Base-by-base conservation (phyloP, 2,329 filamentous ascomycete species). In the Aquanectria penicillioides region DNA sequence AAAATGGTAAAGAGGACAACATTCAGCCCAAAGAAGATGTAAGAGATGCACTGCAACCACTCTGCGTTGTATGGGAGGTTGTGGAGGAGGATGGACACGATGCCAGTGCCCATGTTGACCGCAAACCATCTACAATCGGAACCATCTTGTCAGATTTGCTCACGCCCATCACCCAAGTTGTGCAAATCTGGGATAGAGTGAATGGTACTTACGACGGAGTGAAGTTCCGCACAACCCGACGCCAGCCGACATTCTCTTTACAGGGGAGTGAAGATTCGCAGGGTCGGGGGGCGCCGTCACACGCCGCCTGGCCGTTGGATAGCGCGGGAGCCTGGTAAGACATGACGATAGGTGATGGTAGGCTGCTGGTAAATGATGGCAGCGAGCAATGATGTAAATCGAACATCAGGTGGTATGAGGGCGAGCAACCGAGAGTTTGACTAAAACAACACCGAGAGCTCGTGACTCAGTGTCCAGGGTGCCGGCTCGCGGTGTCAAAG, bases 21-120 rank as follows among this genome's bases (percentile, higher is more conserved):
- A 67, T 91, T 90, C 15, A 89, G 76, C 4, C 75, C 73, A 68
- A 91, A 90, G 70, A 91, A 83, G 46, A 81, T 68, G 43, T 87
- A 82, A 1, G 86, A 85, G 17, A 89, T 77, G 73, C 83, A 86
- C 65, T 83, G 80, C 0, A 90, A 76, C 80, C 84, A 88, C 8
- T 64, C 55, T 2, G 80, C 79, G 60, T 87, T 81, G 71, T 86
- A 90, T 0, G 88, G 88, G 10, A 90, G 79, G 15, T 83, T 81
- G 63, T 85, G 78, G 15, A 91, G 78, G 17, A 91, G 77, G 33
- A 90, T 82, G 2, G 85, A 84, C 8, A 89, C 84, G 33, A 91
- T 85, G 17, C 88, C 89, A 0, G 88, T 91, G 23, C 89, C 89
- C 88, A 91, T 87, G 37, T 80, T 86, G 26, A 83, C 80, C 3